phyloP scores from a whole-genome alignment of 352 stramenopile species.

The Phytophthora syringae region DNA sequence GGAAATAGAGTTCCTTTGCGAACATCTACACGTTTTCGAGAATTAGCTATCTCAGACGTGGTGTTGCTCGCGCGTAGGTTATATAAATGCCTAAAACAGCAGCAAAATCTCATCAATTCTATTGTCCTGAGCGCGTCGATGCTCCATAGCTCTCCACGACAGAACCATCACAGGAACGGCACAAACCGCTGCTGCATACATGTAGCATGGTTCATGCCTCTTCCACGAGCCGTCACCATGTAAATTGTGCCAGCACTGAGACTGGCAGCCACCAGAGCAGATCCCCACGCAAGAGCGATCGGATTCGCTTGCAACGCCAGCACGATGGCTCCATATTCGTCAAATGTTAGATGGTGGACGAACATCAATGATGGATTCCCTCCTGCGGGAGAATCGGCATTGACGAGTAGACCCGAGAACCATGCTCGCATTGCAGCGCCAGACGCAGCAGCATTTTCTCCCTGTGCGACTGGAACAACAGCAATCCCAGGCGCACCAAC shows the following conservation, averaged over 20 bases:
- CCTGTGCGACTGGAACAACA: constrained; percentile 3
- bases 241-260: not conserved
- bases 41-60: too few relatives aligned
- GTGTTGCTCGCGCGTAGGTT: too few relatives aligned
- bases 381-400: constrained; percentile 6
- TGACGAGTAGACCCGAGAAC: constrained; percentile 7
- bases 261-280: not conserved
- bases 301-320: not conserved
- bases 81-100: too few relatives aligned
- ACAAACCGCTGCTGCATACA: not conserved
- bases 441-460: constrained; percentile 1
- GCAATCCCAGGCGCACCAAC: not conserved
- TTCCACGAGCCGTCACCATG: not conserved
- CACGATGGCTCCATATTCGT: constrained; percentile 1
- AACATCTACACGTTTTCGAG: too few relatives aligned
- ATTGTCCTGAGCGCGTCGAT: too few relatives aligned
- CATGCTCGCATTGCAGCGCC: constrained; percentile 4
- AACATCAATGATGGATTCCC: constrained; percentile 6
- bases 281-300: not conserved
- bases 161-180: constrained; percentile 4
- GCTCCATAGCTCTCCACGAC: too few relatives aligned
- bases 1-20: constrained; percentile 10
- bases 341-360: not conserved
- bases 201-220: not conserved
- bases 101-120: too few relatives aligned